Evolutionary conservation across 495 filamentous ascomycete genomes (phyloP).

Genomic region (Diplogelasinospora grovesii): DNA sequence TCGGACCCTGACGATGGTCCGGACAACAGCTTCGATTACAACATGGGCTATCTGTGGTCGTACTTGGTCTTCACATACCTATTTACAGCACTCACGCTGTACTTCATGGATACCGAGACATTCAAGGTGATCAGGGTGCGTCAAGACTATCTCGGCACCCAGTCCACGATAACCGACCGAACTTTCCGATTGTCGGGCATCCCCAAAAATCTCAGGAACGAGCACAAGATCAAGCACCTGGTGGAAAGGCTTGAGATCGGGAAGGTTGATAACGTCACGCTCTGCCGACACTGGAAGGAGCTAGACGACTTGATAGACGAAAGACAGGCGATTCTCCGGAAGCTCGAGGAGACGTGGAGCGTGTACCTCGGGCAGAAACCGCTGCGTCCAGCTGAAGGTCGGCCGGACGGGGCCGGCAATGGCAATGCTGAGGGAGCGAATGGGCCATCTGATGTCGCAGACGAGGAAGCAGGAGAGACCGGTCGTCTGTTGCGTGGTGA

Average conservation of each 20-base stretch:
- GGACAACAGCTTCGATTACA: conserved; percentile 29
- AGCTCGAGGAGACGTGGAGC: conserved; percentile 82
- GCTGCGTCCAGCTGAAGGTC: neutral
- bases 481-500: conserved; percentile 47
- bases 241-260: conserved; percentile 85
- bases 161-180: conserved; percentile 88
- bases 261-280: conserved; percentile 81
- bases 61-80: conserved; percentile 88
- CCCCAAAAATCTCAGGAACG: conserved; percentile 68
- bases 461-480: conserved; percentile 39
- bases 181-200: conserved; percentile 91
- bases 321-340: conserved; percentile 56
- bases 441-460: conserved; percentile 4
- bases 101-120: conserved; percentile 75
- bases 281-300: conserved; percentile 83
- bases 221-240: conserved; percentile 77
- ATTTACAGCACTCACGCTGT: conserved; percentile 77
- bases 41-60: conserved; percentile 73
- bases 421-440: neutral
- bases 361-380: conserved; percentile 44
- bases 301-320: conserved; percentile 70
- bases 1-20: conserved; percentile 5
- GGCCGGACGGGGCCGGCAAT: conserved; percentile 4
- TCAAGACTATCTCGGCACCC: conserved; percentile 86
- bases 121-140: conserved; percentile 73